phyloP scores from a whole-genome alignment of 768 basidiomycete genomes.

The Russula abietina region DNA sequence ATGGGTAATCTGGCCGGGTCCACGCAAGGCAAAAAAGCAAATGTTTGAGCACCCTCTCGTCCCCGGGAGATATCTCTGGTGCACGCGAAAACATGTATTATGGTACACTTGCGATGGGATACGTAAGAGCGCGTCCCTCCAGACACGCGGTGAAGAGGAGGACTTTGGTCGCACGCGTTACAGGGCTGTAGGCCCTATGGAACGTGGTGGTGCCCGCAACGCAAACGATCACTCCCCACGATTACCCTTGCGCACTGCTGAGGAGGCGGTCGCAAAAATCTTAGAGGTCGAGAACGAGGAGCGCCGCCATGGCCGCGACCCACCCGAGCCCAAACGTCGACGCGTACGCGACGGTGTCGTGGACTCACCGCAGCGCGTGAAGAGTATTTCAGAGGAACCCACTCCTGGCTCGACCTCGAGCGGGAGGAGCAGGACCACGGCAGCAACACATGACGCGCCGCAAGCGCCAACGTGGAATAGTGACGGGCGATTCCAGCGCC shows the following conservation, averaged over 20 bases:
- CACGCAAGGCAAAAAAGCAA: slow-evolving; percentile 26
- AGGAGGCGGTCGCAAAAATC: slow-evolving; percentile 25
- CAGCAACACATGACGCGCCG: slow-evolving; percentile 18
- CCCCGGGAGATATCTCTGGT: slow-evolving; percentile 26
- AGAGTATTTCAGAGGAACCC: slow-evolving; percentile 17
- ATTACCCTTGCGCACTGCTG: slow-evolving; percentile 24
- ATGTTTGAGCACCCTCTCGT: slow-evolving; percentile 27
- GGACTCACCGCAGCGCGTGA: slow-evolving; percentile 9
- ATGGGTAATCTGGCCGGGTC: slow-evolving; percentile 26
- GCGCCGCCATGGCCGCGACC: slow-evolving; percentile 24
- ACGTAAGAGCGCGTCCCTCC: slow-evolving; percentile 26
- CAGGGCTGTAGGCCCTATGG: slow-evolving; percentile 25
- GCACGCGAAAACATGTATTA: slow-evolving; percentile 25
- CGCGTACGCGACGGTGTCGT: slow-evolving; percentile 18
- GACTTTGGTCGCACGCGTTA: slow-evolving; percentile 25
- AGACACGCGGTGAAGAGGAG: slow-evolving; percentile 26
- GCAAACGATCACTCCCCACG: slow-evolving; percentile 16
- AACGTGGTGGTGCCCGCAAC: slow-evolving; percentile 24
- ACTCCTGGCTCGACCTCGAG: slow-evolving; percentile 19
- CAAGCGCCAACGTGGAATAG: slow-evolving; percentile 18
- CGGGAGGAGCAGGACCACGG: slow-evolving; percentile 13
- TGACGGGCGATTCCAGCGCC: slow-evolving; percentile 20
- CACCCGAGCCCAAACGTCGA: slow-evolving; percentile 23
- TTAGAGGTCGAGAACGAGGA: slow-evolving; percentile 24
- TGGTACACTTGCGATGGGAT: slow-evolving; percentile 27